Evolutionary conservation across 768 basidiomycete genomes (phyloP), one percentile per base, ranked within the genome.

Genomic region (Heimioporus sp.): DNA sequence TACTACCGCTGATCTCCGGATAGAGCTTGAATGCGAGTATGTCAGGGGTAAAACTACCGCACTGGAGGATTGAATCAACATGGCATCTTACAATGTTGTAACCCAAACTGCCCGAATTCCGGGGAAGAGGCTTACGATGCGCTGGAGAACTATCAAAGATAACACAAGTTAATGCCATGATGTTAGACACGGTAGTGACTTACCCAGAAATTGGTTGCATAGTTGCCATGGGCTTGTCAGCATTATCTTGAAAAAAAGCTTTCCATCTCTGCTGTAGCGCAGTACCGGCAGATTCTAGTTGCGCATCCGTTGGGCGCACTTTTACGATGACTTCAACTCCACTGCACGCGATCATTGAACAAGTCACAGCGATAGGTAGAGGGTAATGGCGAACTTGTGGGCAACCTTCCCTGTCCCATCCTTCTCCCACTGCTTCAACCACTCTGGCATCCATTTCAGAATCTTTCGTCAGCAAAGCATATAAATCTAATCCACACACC

Each of bases 361-460:
- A 21, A 20, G 38, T 15, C 48, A 28, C 24, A 20, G 24, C 36
- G 30, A 30, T n/a, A 32, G 0, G 21, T 42, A 5, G 37, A 41
- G 31, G n/a, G 15, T 30, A 20, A 51, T 5, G 36, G 48, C 73
- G 7, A 35, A 83, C 85, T 82, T 85, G 59, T 78, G 73, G 2
- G 81, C 71, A 56, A 85, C 68, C 32, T 78, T 56, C 2, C 80
- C 80, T 37, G 63, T 70, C 0, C 78, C 80, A 1, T 64, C 60
- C 34, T 65, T 57, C 28, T 56, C 48, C 63, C 68, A 77, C 37
- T 73, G 61, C 9, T 49, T 57, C n/a, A 51, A 45, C 52, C 66
- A 63, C 38, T 53, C 74, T 75, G 35, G 5, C 11, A 16, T 19
- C n/a, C n/a, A n/a, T n/a, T n/a, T n/a, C n/a, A n/a, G n/a, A n/a